Percentiles rank a stretch among this genome's conserved stretches.
Conservation (phyloP, 768 basidiomycete genomes). For the Termitomyces sp. region DNA sequence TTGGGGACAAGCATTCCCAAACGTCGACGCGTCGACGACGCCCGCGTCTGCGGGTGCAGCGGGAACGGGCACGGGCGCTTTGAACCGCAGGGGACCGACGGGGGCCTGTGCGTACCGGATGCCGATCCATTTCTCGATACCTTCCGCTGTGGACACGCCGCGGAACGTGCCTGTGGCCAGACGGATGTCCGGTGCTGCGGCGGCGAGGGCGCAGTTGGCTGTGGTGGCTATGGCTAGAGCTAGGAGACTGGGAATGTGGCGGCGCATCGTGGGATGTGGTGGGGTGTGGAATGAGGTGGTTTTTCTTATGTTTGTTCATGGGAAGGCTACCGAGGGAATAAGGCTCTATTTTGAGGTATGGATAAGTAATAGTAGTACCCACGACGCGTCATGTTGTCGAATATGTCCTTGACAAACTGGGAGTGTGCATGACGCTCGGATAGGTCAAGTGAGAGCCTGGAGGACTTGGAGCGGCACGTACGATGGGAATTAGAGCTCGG, state of each 20-base stretch:
- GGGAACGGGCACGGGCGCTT: conserved; percentile 41
- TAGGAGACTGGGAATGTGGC: not conserved
- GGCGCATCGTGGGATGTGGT: not conserved
- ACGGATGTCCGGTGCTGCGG: conserved; percentile 25
- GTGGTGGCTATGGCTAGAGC: not conserved
- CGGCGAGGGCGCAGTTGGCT: not conserved
- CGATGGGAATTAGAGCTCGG: too few species aligned
- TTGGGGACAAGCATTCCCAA: conserved; percentile 55
- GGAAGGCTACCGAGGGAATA: too few species aligned
- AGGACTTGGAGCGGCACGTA: too few species aligned
- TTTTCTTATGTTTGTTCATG: too few species aligned
- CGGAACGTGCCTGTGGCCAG: conserved; percentile 41
- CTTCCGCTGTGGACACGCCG: conserved; percentile 34
- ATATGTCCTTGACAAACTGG: too few species aligned
- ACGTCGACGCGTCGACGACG: conserved; percentile 37
- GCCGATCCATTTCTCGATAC: conserved; percentile 53
- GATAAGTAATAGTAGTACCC: too few species aligned
- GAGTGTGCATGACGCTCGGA: too few species aligned
- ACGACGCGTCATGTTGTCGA: too few species aligned
- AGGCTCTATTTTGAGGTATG: too few species aligned
- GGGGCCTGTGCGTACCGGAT: conserved; percentile 58
- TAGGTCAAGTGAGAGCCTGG: too few species aligned
- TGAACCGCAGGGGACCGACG: conserved; percentile 49
- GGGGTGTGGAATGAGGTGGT: not conserved
- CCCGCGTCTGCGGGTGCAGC: conserved; percentile 12